These are phyloP conservation scores for Uncinocarpus reesii DNA, from an alignment of 2,329 filamentous ascomycete genomes.

Conservation along the genomic window DNA sequence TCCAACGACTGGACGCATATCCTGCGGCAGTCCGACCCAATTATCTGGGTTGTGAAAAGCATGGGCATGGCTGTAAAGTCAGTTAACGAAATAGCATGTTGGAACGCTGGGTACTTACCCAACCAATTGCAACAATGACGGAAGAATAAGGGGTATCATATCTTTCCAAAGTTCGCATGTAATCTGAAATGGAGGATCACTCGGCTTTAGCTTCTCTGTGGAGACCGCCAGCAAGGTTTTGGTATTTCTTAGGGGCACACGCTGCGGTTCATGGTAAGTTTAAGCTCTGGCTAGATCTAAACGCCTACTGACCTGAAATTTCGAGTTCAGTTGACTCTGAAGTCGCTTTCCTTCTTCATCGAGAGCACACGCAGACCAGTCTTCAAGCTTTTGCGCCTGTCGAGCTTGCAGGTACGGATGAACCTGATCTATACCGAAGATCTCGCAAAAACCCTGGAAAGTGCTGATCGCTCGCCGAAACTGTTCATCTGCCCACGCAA, in stretches of 20 bases:
- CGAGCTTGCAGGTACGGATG: conserved; percentile 66
- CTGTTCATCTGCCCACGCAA: conserved; percentile 64
- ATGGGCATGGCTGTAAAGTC: conserved; percentile 60
- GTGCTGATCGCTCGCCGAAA: conserved; percentile 60
- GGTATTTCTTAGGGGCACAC: conserved; percentile 70
- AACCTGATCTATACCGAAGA: conserved; percentile 69
- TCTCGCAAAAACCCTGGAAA: conserved; percentile 67
- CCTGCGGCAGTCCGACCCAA: conserved; percentile 65
- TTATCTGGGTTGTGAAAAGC: conserved; percentile 79
- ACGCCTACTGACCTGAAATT: conserved; percentile 48
- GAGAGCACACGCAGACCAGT: conserved; percentile 71
- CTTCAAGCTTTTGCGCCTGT: conserved; percentile 62
- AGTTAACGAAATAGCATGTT: conserved; percentile 7
- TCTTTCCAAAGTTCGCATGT: conserved; percentile 78
- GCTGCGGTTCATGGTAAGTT: conserved; percentile 31
- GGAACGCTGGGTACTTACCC: conserved; percentile 39
- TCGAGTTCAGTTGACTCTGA: conserved; percentile 67
- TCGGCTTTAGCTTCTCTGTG: conserved; percentile 74
- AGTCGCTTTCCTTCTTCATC: conserved; percentile 69
- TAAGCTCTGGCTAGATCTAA: background rate
- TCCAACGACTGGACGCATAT: conserved; percentile 66
- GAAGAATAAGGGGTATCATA: conserved; percentile 70
- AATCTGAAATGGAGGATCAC: conserved; percentile 60
- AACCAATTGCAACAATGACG: conserved; percentile 72
- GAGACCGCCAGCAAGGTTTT: conserved; percentile 89